Evolutionary conservation across 257 asterid species (phyloP).

Genomic region (Petrea volubilis): DNA sequence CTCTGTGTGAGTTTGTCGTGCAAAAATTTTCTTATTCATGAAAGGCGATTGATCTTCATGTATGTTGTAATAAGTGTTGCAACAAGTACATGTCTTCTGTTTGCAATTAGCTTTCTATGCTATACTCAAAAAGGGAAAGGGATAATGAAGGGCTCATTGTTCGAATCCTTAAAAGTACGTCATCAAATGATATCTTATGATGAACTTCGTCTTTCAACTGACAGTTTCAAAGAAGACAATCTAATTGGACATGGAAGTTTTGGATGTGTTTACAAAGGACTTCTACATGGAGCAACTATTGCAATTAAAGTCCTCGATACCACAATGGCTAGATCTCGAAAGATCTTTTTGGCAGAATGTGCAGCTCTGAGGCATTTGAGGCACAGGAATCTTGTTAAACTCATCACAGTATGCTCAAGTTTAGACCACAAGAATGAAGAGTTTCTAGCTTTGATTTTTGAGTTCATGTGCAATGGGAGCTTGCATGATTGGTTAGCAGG

Average conservation of each 20-base stretch:
- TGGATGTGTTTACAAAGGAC: constrained; percentile 57
- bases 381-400: constrained; percentile 62
- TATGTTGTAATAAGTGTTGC: constrained; percentile 18
- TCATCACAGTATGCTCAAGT: constrained; percentile 52
- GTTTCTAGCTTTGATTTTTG: constrained; percentile 53
- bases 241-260: constrained; percentile 54
- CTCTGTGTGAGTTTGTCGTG: constrained; percentile 38
- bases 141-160: background rate
- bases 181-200: constrained; percentile 45
- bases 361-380: constrained; percentile 44
- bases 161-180: constrained; percentile 21
- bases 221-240: constrained; percentile 44
- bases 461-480: constrained; percentile 67
- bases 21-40: background rate
- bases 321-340: constrained; percentile 22
- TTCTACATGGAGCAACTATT: constrained; percentile 29
- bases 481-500: constrained; percentile 61
- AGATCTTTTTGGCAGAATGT: constrained; percentile 55
- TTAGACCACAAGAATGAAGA: constrained; percentile 40
- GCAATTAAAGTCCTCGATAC: constrained; percentile 58
- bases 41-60: constrained; percentile 10
- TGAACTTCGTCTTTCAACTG: constrained; percentile 54
- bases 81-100: background rate
- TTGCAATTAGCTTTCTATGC: constrained; percentile 27
- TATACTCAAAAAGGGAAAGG: constrained; percentile 23